Evolutionary conservation across 441 rosid genomes (phyloP), one percentile per base, ranked within the genome.

Genomic region (Erodium texanum): DNA sequence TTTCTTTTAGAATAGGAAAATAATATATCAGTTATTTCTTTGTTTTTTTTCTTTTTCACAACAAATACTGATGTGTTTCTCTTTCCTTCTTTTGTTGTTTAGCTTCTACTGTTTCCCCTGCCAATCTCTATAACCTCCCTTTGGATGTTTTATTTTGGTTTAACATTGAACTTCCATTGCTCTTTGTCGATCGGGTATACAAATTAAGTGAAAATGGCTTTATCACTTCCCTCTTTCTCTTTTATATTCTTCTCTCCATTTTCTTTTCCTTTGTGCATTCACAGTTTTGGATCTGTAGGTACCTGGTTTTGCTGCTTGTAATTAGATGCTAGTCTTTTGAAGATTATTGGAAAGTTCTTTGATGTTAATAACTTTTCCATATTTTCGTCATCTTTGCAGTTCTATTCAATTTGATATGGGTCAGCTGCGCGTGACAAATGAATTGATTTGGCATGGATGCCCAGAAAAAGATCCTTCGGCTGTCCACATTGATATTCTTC

Each of bases 391-490:
- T 14, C 66, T 22, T 69, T 83, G 83, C 91, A 95, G 99, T 78
- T 95, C 84, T 81, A 89, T 95, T 76, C 98, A 90, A 78, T 96
- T 95, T 68, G 99, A 95, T 80, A 81, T 95, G 74, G 98, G 97
- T 62, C 89, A 89, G 84, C 80, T 95, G 71, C 86, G 84, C 80
- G 82, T 95, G 70, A 83, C 92, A 73, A 95, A 95, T 90, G 94
- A 92, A 80, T 81, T 95, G 66, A 85, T 83, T 73, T 95, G 99
- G 99, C 92, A 89, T 83, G 99, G 99, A 69, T 72, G 75, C 80
- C 85, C 91, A 4, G 92, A 88, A 72, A 82, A 84, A 73, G 99
- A 92, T 85, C 92, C 91, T 66, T 89, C 87, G 73, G 97, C 98
- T 74, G 97, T 95, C 68, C 99, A 77, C 78, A 83, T 95, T 72